Percentiles rank a stretch among this genome's conserved stretches.
Evolutionary conservation across 805 yeast genomes (phyloP).

Genomic region (Pichia exigua): DNA sequence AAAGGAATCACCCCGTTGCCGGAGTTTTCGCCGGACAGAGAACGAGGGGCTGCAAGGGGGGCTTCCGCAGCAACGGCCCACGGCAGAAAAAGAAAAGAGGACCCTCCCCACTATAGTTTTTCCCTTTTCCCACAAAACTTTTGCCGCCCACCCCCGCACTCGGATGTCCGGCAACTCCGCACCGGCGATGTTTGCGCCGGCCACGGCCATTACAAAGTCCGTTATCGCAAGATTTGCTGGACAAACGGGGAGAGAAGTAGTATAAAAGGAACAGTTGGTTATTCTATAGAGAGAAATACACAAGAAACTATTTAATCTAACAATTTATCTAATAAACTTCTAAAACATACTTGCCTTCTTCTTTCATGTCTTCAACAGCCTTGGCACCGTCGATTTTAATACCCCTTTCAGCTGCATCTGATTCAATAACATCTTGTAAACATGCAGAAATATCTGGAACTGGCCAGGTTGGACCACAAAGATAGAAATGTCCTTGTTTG

Average conservation of each 20-base stretch:
- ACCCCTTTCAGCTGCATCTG: constrained; percentile 65
- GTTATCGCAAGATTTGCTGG: neutral
- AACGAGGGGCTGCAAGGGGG: too few relatives aligned
- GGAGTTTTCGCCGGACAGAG: neutral
- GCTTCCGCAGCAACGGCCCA: too few relatives aligned
- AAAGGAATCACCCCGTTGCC: neutral
- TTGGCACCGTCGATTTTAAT: constrained; percentile 62
- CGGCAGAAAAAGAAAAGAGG: neutral
- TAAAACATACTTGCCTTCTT: constrained; percentile 80
- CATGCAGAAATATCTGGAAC: constrained; percentile 94
- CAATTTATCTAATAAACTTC: constrained; percentile 70
- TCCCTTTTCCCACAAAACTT: too few relatives aligned
- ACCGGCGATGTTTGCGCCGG: neutral
- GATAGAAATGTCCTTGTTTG: constrained; percentile 82
- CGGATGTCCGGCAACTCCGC: neutral
- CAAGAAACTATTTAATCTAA: neutral
- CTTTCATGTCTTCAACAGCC: constrained; percentile 90
- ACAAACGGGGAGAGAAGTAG: neutral
- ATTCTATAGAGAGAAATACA: neutral
- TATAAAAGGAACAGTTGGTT: too few relatives aligned
- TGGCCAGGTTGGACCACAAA: constrained; percentile 99
- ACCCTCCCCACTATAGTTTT: neutral
- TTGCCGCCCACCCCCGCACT: too few relatives aligned
- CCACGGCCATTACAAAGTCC: neutral
- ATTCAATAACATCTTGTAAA: constrained; percentile 66